These are phyloP conservation scores for Cordyceps militaris DNA, from an alignment of 2,329 filamentous ascomycete genomes.

Conservation along the genomic window DNA sequence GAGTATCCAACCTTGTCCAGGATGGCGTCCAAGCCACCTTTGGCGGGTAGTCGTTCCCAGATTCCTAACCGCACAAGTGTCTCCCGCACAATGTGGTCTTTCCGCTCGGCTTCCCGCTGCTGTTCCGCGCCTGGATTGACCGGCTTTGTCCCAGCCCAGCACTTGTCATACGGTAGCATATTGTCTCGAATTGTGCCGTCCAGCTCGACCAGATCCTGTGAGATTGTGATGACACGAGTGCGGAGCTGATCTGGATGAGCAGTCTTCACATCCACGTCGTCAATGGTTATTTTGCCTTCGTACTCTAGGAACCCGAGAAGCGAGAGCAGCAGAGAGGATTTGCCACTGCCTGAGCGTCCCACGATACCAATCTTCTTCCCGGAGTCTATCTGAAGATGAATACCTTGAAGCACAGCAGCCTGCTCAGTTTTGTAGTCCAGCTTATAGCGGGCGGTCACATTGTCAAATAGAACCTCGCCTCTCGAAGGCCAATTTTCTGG, in stretches of 20 bases:
- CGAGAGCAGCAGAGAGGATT: slow-evolving; percentile 60
- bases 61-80: background rate
- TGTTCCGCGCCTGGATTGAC: background rate
- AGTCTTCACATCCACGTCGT: slow-evolving; percentile 60
- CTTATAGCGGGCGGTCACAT: background rate
- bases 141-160: background rate
- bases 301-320: slow-evolving; percentile 64
- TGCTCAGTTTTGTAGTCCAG: background rate
- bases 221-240: background rate
- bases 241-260: background rate
- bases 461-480: background rate
- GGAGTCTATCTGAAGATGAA: slow-evolving; percentile 53
- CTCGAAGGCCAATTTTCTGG: background rate
- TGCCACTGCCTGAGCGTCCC: slow-evolving; percentile 63
- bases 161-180: background rate
- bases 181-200: slow-evolving; percentile 5
- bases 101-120: background rate
- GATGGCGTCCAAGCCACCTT: background rate
- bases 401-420: slow-evolving; percentile 40
- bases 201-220: background rate
- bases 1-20: slow-evolving; percentile 32
- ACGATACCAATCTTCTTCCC: slow-evolving; percentile 61
- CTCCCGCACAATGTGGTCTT: background rate
- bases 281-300: slow-evolving; percentile 55
- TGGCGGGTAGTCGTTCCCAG: background rate